Evolutionary conservation across 768 basidiomycete genomes (phyloP).

Genomic region (Lactarius psammicola): DNA sequence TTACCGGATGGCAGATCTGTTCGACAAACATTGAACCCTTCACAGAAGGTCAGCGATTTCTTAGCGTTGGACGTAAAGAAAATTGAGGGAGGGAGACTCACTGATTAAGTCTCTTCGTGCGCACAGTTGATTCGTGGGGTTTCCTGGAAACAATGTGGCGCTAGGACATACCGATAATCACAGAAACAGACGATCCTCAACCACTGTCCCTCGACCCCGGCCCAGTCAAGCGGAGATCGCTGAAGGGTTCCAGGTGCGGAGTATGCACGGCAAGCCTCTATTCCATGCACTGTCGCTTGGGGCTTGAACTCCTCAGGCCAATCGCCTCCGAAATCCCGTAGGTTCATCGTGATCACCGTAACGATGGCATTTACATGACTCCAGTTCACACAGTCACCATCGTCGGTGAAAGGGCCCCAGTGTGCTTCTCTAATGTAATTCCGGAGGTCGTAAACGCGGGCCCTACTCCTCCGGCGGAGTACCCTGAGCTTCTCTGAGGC

Average conservation of each 20-base stretch:
- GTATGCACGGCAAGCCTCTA: constrained; percentile 53
- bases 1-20: background rate
- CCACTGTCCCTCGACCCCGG: constrained; percentile 76
- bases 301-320: constrained; percentile 26
- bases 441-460: constrained; percentile 62
- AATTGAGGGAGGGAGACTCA: constrained; percentile 33
- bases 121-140: background rate
- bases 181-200: constrained; percentile 71
- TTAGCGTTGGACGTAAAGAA: constrained; percentile 7
- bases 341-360: constrained; percentile 52
- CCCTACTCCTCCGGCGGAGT: constrained; percentile 49
- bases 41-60: constrained; percentile 14
- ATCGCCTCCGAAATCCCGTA: constrained; percentile 40
- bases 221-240: constrained; percentile 55
- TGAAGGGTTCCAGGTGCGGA: constrained; percentile 48
- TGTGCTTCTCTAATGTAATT: constrained; percentile 50
- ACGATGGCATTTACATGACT: constrained; percentile 58
- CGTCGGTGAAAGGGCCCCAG: constrained; percentile 57
- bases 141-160: background rate
- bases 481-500: constrained; percentile 31
- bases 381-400: constrained; percentile 54
- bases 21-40: constrained; percentile 36
- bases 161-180: constrained; percentile 61
- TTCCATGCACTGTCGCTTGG: constrained; percentile 32
- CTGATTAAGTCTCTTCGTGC: constrained; percentile 44